Evolutionary conservation across 768 basidiomycete genomes (phyloP), one percentile per base, ranked within the genome.

Genomic region (Candolleomyces aberdarensis): DNA sequence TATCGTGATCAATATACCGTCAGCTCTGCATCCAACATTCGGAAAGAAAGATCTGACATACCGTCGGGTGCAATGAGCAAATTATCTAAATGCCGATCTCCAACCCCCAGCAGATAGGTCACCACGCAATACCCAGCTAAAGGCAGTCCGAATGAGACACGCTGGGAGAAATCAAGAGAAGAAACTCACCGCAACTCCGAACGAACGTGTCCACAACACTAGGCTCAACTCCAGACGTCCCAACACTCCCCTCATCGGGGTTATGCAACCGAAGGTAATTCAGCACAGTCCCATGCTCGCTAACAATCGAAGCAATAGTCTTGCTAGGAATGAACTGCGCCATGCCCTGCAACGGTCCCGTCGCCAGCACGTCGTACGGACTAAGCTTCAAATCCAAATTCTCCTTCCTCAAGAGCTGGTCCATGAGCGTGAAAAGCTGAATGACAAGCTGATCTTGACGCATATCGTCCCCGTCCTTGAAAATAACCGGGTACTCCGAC

Each of bases 381-480:
- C 85, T 94, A 59, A 99, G 71, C 70, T 94, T 92, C 60, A 98
- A 77, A 70, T 98, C 97, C 56, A 99, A 73, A 70, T 97, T 97
- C 77, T 98, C 97, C 74, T 96, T 96, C 60, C 94, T 79, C 62
- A 98, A 75, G 26, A 99, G 74, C 52, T 91, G 83, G 70, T 99
- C 95, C 97, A 99, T 99, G 29, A 99, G 85, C 15, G 95, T 97
- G 73, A 99, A 96, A n/a, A 98, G 81, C 73, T 99, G 97, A 54
- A 98, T 90, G 29, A 98, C 96, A 41, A 99, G 85, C 72, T 99
- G 97, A 71, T 99, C 97, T 73, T 99, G 97, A 20, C 97, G 88
- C 82, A 98, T 89, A 70, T 99, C 97, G 70, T 98, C 97, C 14
- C 97, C 97, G 66, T 98, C 96, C 75, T 98, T 99, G 83, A 98